A percentile compares a stretch with the other conserved stretches of the same genome.
phyloP scores from a whole-genome alignment of 116 monocot genomes.

The Papilionanthe hybrid region DNA sequence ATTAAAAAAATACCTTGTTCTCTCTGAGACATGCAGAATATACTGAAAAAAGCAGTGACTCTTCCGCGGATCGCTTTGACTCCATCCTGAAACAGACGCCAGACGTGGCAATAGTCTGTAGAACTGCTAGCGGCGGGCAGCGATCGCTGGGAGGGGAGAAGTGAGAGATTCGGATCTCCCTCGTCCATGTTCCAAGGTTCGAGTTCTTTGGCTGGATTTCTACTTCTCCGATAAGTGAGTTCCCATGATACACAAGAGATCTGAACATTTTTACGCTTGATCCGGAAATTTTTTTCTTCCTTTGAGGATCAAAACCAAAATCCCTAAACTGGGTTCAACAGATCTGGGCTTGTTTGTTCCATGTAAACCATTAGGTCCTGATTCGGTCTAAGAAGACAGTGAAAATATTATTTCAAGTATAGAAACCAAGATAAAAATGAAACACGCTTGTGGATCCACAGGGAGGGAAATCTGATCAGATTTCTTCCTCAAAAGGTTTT shows the following conservation, averaged over 20 bases:
- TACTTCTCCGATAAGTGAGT: constrained; percentile 70
- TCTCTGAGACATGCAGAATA: constrained; percentile 82
- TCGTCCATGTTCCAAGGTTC: constrained; percentile 32
- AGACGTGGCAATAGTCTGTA: constrained; percentile 60
- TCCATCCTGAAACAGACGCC: constrained; percentile 82
- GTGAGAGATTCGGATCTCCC: constrained; percentile 78
- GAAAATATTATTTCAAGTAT: not conserved
- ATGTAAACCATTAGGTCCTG: not conserved
- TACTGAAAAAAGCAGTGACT: constrained; percentile 46
- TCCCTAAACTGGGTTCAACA: constrained; percentile 14
- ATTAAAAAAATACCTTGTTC: constrained; percentile 74
- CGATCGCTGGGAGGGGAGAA: constrained; percentile 81
- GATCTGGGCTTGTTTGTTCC: constrained; percentile 10
- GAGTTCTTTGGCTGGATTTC: constrained; percentile 68
- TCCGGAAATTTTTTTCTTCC: constrained; percentile 4
- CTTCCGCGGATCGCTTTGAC: constrained; percentile 32
- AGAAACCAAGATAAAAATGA: constrained; percentile 3
- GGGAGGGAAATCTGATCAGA: not conserved
- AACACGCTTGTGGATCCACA: not conserved
- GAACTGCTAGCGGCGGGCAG: constrained; percentile 88
- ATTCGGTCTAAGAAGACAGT: constrained; percentile 6
- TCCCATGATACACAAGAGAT: constrained; percentile 74
- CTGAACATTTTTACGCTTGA: constrained; percentile 55
- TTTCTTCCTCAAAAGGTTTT: constrained; percentile 13
- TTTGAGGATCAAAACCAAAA: constrained; percentile 19